Evolutionary conservation across 2,329 filamentous ascomycete genomes (phyloP).

Genomic region (Fusarium sp.): DNA sequence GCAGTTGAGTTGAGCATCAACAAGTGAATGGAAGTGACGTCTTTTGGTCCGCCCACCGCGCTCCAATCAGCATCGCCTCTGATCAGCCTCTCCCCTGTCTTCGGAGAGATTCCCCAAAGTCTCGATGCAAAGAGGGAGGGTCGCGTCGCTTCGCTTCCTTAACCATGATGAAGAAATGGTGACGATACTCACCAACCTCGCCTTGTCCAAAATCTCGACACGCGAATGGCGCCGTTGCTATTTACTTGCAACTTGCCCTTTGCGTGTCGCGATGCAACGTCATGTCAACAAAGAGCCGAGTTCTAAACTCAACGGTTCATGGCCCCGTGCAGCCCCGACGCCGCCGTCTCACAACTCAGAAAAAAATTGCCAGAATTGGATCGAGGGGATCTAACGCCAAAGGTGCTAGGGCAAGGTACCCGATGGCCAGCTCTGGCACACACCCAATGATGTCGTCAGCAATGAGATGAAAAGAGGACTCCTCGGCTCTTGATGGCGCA

Average conservation of each 20-base stretch:
- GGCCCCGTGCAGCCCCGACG: slow-evolving; percentile 1
- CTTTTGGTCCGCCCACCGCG: not conserved
- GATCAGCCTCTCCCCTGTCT: not conserved
- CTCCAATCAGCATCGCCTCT: slow-evolving; percentile 4
- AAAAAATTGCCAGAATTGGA: slow-evolving; percentile 25
- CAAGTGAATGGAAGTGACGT: not conserved
- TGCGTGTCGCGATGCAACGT: slow-evolving; percentile 30
- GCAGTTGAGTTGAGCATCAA: not conserved
- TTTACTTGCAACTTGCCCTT: slow-evolving; percentile 16
- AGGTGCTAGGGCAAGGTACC: slow-evolving; percentile 40
- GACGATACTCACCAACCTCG: slow-evolving; percentile 10
- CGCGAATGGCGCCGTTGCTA: slow-evolving; percentile 19
- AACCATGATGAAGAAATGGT: slow-evolving; percentile 22
- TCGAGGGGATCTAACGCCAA: slow-evolving; percentile 29
- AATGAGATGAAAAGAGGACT: slow-evolving; percentile 33
- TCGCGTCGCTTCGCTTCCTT: slow-evolving; percentile 14
- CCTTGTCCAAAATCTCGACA: not conserved
- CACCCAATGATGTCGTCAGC: slow-evolving; percentile 19
- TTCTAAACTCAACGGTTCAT: slow-evolving; percentile 9
- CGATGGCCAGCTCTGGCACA: slow-evolving; percentile 6
- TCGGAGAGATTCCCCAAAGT: not conserved
- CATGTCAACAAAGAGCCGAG: slow-evolving; percentile 31
- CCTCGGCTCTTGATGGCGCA: slow-evolving; percentile 9
- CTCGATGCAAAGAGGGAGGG: not conserved
- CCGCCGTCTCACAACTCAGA: slow-evolving; percentile 28